These are phyloP conservation scores for Colletotrichum salicis DNA, from an alignment of 2,329 filamentous ascomycete genomes.

Conservation along the genomic window DNA sequence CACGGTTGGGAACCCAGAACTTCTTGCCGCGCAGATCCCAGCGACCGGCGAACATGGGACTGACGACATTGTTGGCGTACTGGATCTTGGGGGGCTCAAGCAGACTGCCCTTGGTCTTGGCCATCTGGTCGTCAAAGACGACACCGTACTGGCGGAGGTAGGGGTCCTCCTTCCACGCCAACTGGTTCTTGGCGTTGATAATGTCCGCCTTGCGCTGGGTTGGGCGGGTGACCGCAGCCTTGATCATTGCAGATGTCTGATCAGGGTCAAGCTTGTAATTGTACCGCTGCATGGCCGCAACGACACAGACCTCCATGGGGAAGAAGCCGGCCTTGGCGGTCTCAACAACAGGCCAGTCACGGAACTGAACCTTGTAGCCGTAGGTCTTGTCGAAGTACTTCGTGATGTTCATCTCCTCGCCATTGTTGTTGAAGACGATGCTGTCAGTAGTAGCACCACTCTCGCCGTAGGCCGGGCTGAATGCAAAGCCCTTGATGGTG, in stretches of 20 bases:
- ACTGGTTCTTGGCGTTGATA: constrained; percentile 70
- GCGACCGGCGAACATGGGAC: constrained; percentile 75
- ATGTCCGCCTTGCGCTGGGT: constrained; percentile 75
- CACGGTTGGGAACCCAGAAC: constrained; percentile 73
- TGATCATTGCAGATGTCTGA: constrained; percentile 89
- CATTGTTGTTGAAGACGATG: constrained; percentile 61
- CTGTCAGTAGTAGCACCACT: constrained; percentile 62
- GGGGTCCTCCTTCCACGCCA: constrained; percentile 75
- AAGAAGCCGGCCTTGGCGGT: constrained; percentile 65
- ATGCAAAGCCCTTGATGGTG: constrained; percentile 63
- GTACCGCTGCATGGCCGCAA: constrained; percentile 68
- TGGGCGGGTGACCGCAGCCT: constrained; percentile 86
- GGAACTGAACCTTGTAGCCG: constrained; percentile 57
- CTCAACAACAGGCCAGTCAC: constrained; percentile 66
- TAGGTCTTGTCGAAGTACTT: constrained; percentile 70
- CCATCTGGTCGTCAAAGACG: constrained; percentile 71
- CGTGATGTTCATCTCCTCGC: constrained; percentile 54
- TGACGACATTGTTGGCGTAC: constrained; percentile 68
- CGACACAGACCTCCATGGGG: constrained; percentile 69
- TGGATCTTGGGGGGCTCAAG: constrained; percentile 77
- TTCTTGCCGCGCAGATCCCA: constrained; percentile 90
- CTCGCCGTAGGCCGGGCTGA: constrained; percentile 52
- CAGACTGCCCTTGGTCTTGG: constrained; percentile 75
- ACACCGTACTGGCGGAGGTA: constrained; percentile 81
- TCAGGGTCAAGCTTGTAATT: constrained; percentile 68